Conservation (phyloP, 495 filamentous ascomycete genomes). For the Aspergillus nanangensis region DNA sequence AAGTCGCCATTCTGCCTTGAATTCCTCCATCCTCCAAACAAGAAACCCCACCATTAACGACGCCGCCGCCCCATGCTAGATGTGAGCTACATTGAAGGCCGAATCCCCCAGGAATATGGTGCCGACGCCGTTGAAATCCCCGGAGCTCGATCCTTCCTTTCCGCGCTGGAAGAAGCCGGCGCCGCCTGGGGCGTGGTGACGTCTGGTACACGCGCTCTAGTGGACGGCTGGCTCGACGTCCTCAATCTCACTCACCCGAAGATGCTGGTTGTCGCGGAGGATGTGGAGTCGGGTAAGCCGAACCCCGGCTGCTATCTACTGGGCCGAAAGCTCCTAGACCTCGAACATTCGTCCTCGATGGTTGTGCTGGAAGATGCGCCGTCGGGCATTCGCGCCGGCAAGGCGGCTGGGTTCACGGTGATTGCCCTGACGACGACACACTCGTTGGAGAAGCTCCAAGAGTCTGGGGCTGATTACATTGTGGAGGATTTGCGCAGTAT, state of each 20-base stretch:
- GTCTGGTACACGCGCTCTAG: slow-evolving; percentile 74
- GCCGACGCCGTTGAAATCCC: slow-evolving; percentile 78
- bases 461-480: slow-evolving; percentile 82
- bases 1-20: slow-evolving; percentile 34
- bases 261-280: slow-evolving; percentile 79
- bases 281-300: slow-evolving; percentile 82
- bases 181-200: slow-evolving; percentile 91
- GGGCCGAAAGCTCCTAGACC: slow-evolving; percentile 58
- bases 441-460: slow-evolving; percentile 60
- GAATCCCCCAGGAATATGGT: slow-evolving; percentile 72
- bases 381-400: slow-evolving; percentile 84
- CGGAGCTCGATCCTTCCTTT: slow-evolving; percentile 56
- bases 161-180: slow-evolving; percentile 48
- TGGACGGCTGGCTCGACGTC: slow-evolving; percentile 81
- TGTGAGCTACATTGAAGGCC: slow-evolving; percentile 70
- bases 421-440: slow-evolving; percentile 87
- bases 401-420: slow-evolving; percentile 85
- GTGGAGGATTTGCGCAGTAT: slow-evolving; percentile 75
- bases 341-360: slow-evolving; percentile 50
- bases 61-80: slow-evolving; percentile 50
- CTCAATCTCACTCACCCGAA: slow-evolving; percentile 69
- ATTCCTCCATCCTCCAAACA: slow-evolving; percentile 3
- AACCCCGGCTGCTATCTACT: slow-evolving; percentile 76
- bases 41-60: slow-evolving; percentile 2
- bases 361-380: slow-evolving; percentile 92